Percentiles rank a stretch among this genome's conserved stretches.
Conservation (phyloP, 2,329 filamentous ascomycete genomes). For the Microcyclospora pomicola region DNA sequence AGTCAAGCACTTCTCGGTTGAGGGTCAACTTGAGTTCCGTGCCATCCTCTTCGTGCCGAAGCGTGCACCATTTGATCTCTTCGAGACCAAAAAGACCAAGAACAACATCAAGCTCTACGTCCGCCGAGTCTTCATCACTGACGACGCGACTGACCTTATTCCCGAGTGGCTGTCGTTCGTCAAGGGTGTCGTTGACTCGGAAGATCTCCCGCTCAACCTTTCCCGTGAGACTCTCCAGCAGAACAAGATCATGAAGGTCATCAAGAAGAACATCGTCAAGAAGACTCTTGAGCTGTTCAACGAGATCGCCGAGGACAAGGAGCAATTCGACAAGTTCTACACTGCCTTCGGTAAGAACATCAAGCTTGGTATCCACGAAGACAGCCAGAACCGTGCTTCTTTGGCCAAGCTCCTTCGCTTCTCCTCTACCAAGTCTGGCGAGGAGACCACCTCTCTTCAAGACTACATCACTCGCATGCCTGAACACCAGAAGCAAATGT, state of each 20-base stretch:
- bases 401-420: slow-evolving; percentile 98
- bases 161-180: slow-evolving; percentile 98
- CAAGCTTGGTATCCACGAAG: slow-evolving; percentile 99
- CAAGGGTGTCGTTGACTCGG: slow-evolving; percentile 99
- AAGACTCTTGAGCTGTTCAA: slow-evolving; percentile 99
- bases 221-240: slow-evolving; percentile 99
- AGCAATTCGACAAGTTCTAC: slow-evolving; percentile 99
- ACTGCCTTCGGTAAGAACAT: slow-evolving; percentile 99
- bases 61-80: slow-evolving; percentile 97
- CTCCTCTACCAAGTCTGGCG: slow-evolving; percentile 97
- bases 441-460: slow-evolving; percentile 85
- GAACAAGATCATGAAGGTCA: slow-evolving; percentile 99
- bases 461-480: slow-evolving; percentile 99
- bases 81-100: slow-evolving; percentile 99
- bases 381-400: slow-evolving; percentile 83
- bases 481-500: slow-evolving; percentile 99
- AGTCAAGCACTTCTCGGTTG: slow-evolving; percentile 99
- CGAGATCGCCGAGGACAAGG: slow-evolving; percentile 98
- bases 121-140: slow-evolving; percentile 99
- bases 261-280: slow-evolving; percentile 99
- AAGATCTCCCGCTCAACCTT: slow-evolving; percentile 98
- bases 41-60: slow-evolving; percentile 99
- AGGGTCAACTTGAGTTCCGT: slow-evolving; percentile 99
- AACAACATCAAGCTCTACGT: slow-evolving; percentile 99
- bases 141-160: slow-evolving; percentile 97